Evolutionary conservation across 1,284 basidiomycete genomes (phyloP).

Genomic region (Boletus semigastroideus): DNA sequence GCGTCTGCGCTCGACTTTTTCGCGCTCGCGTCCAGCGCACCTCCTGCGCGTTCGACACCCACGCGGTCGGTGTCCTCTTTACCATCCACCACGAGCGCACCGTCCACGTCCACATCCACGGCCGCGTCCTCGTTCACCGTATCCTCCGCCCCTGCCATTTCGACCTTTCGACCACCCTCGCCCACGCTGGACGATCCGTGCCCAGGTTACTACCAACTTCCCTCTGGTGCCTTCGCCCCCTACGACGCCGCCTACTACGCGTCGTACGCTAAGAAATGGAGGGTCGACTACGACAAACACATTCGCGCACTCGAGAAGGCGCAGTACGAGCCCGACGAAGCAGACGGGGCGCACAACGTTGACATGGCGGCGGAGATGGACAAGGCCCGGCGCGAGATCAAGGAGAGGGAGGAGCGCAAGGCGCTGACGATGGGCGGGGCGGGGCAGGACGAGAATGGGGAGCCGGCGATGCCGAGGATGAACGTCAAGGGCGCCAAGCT

Average conservation of each 20-base stretch:
- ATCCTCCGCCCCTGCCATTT: conserved; percentile 79
- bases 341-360: conserved; percentile 46
- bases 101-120: neutral
- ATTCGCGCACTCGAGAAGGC: conserved; percentile 67
- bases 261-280: conserved; percentile 70
- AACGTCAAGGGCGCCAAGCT: conserved; percentile 75
- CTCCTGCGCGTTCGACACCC: conserved; percentile 17
- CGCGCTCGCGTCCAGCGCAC: conserved; percentile 44
- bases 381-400: conserved; percentile 64
- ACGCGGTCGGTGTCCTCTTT: conserved; percentile 3
- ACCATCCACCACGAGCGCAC: conserved; percentile 1
- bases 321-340: conserved; percentile 21
- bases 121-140: conserved; percentile 25
- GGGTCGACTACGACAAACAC: conserved; percentile 64
- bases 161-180: conserved; percentile 76
- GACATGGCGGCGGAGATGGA: conserved; percentile 74
- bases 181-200: conserved; percentile 77
- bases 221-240: conserved; percentile 77
- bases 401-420: conserved; percentile 72
- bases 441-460: conserved; percentile 46
- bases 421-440: conserved; percentile 48
- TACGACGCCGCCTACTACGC: conserved; percentile 78
- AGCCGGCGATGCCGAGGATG: conserved; percentile 65
- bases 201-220: conserved; percentile 86
- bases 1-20: conserved; percentile 65